Percentiles rank a stretch among this genome's conserved stretches.
Evolutionary conservation across 441 rosid species (phyloP).

Genomic region (Arabidopsis lyrata): DNA sequence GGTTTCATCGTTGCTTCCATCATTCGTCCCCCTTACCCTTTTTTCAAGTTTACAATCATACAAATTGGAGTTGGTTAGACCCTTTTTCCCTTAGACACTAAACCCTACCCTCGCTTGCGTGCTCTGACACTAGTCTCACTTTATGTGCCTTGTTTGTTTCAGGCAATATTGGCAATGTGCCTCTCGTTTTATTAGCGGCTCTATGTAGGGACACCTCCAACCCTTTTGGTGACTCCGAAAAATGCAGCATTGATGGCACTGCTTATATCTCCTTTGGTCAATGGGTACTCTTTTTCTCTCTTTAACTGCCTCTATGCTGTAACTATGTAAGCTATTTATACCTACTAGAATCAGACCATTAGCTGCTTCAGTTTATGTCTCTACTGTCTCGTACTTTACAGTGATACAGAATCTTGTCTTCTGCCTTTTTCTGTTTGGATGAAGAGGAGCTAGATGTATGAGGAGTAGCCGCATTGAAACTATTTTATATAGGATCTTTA

Average conservation of each 20-base stretch:
- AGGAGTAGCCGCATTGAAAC: not conserved
- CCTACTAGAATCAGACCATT: slow-evolving; percentile 6
- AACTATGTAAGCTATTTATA: not conserved
- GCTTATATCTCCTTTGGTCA: slow-evolving; percentile 98
- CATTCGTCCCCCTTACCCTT: slow-evolving; percentile 90
- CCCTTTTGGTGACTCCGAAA: slow-evolving; percentile 88
- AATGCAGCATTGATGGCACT: slow-evolving; percentile 84
- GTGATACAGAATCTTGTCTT: slow-evolving; percentile 6
- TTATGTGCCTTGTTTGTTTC: slow-evolving; percentile 39
- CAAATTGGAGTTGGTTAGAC: slow-evolving; percentile 87
- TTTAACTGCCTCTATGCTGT: not conserved
- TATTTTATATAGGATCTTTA: slow-evolving; percentile 1
- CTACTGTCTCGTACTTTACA: not conserved
- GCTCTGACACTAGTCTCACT: slow-evolving; percentile 25
- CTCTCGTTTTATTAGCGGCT: slow-evolving; percentile 94
- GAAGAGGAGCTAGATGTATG: slow-evolving; percentile 16
- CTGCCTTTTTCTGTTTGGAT: slow-evolving; percentile 20
- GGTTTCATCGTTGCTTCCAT: slow-evolving; percentile 68
- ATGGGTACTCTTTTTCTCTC: slow-evolving; percentile 66
- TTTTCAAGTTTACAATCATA: slow-evolving; percentile 85
- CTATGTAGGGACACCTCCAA: slow-evolving; percentile 81
- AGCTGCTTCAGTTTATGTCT: slow-evolving; percentile 12
- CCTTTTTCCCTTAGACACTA: slow-evolving; percentile 7
- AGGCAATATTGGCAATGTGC: slow-evolving; percentile 99
- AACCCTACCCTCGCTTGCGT: not conserved